Base-by-base conservation (phyloP, 352 stramenopile species). In the Pilasporangium apinafurcum region DNA sequence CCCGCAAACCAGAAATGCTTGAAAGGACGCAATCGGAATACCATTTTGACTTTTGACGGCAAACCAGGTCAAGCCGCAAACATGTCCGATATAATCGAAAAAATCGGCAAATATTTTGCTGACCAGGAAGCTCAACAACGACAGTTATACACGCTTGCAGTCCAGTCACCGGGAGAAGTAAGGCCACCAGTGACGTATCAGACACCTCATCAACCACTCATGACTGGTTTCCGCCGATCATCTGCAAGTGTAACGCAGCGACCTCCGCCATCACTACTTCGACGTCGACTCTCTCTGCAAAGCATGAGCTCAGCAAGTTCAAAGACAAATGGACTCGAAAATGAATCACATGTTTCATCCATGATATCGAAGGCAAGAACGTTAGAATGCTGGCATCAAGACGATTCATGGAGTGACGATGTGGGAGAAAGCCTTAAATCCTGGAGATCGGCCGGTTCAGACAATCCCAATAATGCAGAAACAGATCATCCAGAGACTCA, bases 21-120 rank as follows among this genome's bases (percentile, higher is more conserved):
- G n/a, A n/a, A n/a, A n/a, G n/a, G n/a, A n/a, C n/a, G n/a, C n/a
- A n/a, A n/a, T n/a, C n/a, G n/a, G n/a, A n/a, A n/a, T n/a, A n/a
- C n/a, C n/a, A n/a, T n/a, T n/a, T n/a, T n/a, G n/a, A n/a, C n/a
- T n/a, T n/a, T n/a, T n/a, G n/a, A n/a, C n/a, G n/a, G n/a, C n/a
- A n/a, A n/a, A n/a, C n/a, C n/a, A n/a, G n/a, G n/a, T n/a, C n/a
- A n/a, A n/a, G n/a, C n/a, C n/a, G n/a, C n/a, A n/a, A 16, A 17
- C 6, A 83, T 85, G 74, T 49, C 60, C 9, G 65, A 83, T 35
- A 64, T 85, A 48, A 69, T 85, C 38, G 71, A 70, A 24, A 83
- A 79, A 45, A 87, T 85, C 33, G 69, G 71, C 30, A 63, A 65
- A 47, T 87, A 81, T 51, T 87, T 85, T 49, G 68, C 66, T 2